Evolutionary conservation across 495 filamentous ascomycete species (phyloP).

Genomic region (Xylaria castorea): DNA sequence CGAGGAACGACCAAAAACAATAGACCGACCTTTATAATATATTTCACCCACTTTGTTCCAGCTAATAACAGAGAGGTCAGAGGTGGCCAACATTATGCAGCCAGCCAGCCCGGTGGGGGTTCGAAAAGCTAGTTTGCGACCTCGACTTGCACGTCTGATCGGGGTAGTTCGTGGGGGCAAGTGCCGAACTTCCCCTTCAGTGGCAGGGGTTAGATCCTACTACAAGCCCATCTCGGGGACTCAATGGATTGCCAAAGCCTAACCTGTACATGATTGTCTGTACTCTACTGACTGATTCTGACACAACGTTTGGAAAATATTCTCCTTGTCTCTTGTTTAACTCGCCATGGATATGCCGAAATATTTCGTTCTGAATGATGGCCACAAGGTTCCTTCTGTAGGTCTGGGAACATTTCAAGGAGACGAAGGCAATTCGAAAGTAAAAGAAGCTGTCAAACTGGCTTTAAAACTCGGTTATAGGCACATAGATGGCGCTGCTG

Average conservation of each 20-base stretch:
- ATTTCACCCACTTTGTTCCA: slow-evolving; percentile 10
- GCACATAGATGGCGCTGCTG: slow-evolving; percentile 49
- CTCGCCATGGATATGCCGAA: slow-evolving; percentile 20
- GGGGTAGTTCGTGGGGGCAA: slow-evolving; percentile 11
- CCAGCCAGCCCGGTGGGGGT: background rate
- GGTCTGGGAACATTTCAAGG: slow-evolving; percentile 44
- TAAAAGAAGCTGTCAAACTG: slow-evolving; percentile 43
- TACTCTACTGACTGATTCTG: slow-evolving; percentile 12
- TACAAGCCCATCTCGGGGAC: too few species aligned
- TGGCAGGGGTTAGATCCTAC: too few species aligned
- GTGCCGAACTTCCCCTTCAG: background rate
- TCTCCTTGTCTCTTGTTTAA: slow-evolving; percentile 25
- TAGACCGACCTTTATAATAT: slow-evolving; percentile 8
- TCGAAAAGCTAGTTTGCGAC: too few species aligned
- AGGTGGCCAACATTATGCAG: background rate
- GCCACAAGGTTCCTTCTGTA: slow-evolving; percentile 37
- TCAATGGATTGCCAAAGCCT: too few species aligned
- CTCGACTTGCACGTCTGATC: background rate
- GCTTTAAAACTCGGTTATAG: slow-evolving; percentile 47
- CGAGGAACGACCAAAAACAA: slow-evolving; percentile 11
- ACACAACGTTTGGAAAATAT: slow-evolving; percentile 15
- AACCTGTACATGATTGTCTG: background rate
- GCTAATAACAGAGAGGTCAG: too few species aligned
- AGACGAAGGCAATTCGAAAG: slow-evolving; percentile 34
- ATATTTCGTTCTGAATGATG: slow-evolving; percentile 36